phyloP scores from a whole-genome alignment of 805 yeast species.

The Phaffomyces opuntiae region DNA sequence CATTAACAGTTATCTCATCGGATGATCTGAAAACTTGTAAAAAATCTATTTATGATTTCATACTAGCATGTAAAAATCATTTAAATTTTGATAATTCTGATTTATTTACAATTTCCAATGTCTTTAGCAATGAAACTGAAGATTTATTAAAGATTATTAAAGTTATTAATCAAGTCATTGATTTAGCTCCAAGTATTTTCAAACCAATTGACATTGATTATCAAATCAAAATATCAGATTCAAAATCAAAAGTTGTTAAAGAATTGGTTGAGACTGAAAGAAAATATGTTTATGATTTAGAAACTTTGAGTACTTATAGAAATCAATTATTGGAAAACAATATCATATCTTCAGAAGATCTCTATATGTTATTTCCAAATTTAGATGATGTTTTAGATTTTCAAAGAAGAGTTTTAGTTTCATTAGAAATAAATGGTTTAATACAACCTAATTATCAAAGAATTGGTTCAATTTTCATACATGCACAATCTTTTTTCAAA shows the following conservation, averaged over 20 bases:
- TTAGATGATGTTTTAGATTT: slow-evolving; percentile 79
- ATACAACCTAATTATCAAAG: slow-evolving; percentile 73
- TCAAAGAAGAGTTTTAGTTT: slow-evolving; percentile 82
- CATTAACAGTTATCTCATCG: slow-evolving; percentile 58
- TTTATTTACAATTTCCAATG: slow-evolving; percentile 84
- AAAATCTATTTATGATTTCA: slow-evolving; percentile 82
- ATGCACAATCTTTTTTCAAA: slow-evolving; percentile 78
- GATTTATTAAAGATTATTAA: slow-evolving; percentile 69
- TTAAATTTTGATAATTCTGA: slow-evolving; percentile 72
- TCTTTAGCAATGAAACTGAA: slow-evolving; percentile 74
- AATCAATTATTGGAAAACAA: slow-evolving; percentile 60
- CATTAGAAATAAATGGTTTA: slow-evolving; percentile 79
- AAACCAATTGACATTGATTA: slow-evolving; percentile 26
- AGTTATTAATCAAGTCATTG: slow-evolving; percentile 61
- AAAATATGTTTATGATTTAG: slow-evolving; percentile 87
- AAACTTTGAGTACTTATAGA: slow-evolving; percentile 60
- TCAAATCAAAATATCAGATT: slow-evolving; percentile 34
- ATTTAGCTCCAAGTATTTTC: slow-evolving; percentile 40
- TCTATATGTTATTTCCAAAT: slow-evolving; percentile 81
- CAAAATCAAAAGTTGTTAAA: slow-evolving; percentile 68
- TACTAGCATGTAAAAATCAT: slow-evolving; percentile 75
- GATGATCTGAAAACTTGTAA: slow-evolving; percentile 83
- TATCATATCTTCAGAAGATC: slow-evolving; percentile 67
- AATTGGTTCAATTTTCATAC: slow-evolving; percentile 82
- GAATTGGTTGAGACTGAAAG: slow-evolving; percentile 89